Evolutionary conservation across 768 basidiomycete species (phyloP).

Genomic region (Lactifluus volemus): DNA sequence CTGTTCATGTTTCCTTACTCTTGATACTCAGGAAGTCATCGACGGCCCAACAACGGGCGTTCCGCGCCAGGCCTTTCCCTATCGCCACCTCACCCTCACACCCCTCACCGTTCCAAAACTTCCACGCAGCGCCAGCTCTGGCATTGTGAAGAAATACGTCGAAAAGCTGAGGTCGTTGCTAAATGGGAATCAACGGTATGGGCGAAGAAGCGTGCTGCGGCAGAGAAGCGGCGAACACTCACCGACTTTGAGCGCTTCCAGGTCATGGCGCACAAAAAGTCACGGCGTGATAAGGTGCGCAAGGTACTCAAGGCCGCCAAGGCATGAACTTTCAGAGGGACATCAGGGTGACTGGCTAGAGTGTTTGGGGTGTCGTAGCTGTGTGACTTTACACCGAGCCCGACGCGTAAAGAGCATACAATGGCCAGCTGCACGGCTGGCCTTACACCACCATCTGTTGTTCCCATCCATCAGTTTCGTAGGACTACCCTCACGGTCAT

Average conservation of each 20-base stretch:
- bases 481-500: too few relatives aligned
- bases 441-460: too few relatives aligned
- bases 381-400: too few relatives aligned
- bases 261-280: constrained; percentile 85
- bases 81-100: constrained; percentile 89
- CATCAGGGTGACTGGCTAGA: not conserved
- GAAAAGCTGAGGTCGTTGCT: constrained; percentile 74
- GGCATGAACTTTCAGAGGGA: constrained; percentile 28
- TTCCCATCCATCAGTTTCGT: too few relatives aligned
- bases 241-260: constrained; percentile 91
- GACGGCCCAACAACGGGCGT: constrained; percentile 91
- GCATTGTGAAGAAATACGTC: constrained; percentile 74
- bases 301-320: constrained; percentile 57
- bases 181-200: constrained; percentile 88
- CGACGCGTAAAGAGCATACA: too few relatives aligned
- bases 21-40: constrained; percentile 66
- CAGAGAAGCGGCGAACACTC: constrained; percentile 62
- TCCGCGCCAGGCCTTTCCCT: constrained; percentile 86
- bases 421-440: too few relatives aligned
- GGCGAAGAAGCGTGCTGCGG: constrained; percentile 79
- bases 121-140: constrained; percentile 79
- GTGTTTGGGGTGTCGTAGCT: not conserved
- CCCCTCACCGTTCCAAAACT: constrained; percentile 74
- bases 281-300: constrained; percentile 67
- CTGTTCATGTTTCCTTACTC: not conserved